Evolutionary conservation across 2,329 filamentous ascomycete species (phyloP).

Genomic region (Pseudovirgaria hyperparasitica): DNA sequence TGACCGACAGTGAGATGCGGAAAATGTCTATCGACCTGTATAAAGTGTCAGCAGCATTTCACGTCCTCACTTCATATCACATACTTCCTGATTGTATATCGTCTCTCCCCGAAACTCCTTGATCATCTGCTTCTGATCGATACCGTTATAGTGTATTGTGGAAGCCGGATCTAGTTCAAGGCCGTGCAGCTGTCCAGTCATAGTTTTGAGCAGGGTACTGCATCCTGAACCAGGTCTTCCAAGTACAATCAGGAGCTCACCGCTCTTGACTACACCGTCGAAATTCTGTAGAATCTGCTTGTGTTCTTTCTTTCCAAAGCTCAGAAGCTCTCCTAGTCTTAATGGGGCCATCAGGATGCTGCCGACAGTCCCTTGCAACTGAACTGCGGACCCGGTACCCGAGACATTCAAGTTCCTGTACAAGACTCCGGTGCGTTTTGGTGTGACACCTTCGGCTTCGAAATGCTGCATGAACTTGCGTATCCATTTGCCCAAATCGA

Average conservation of each 20-base stretch:
- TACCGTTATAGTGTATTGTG: slow-evolving; percentile 49
- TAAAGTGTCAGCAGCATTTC: slow-evolving; percentile 1
- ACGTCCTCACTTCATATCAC: background rate
- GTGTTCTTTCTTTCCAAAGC: slow-evolving; percentile 31
- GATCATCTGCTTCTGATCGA: slow-evolving; percentile 27
- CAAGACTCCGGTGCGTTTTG: slow-evolving; percentile 44
- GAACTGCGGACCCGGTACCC: slow-evolving; percentile 53
- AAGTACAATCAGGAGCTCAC: slow-evolving; percentile 35
- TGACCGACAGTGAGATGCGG: slow-evolving; percentile 44
- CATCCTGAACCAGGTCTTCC: slow-evolving; percentile 45
- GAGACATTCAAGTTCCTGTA: slow-evolving; percentile 55
- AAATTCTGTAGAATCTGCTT: slow-evolving; percentile 45
- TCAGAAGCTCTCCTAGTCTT: slow-evolving; percentile 43
- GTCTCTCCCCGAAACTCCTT: slow-evolving; percentile 35
- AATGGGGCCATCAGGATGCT: slow-evolving; percentile 47
- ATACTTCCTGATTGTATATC: slow-evolving; percentile 30
- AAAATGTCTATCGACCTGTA: slow-evolving; percentile 37
- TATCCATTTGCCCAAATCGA: slow-evolving; percentile 42
- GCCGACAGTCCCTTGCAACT: slow-evolving; percentile 55
- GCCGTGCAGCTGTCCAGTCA: slow-evolving; percentile 48
- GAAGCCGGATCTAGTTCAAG: slow-evolving; percentile 39
- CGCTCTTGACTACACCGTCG: slow-evolving; percentile 38
- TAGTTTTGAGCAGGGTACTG: slow-evolving; percentile 49
- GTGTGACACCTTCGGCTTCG: slow-evolving; percentile 42
- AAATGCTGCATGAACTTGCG: slow-evolving; percentile 37